Conservation (phyloP, 164 flowering plant species). For the Annona cherimola region DNA sequence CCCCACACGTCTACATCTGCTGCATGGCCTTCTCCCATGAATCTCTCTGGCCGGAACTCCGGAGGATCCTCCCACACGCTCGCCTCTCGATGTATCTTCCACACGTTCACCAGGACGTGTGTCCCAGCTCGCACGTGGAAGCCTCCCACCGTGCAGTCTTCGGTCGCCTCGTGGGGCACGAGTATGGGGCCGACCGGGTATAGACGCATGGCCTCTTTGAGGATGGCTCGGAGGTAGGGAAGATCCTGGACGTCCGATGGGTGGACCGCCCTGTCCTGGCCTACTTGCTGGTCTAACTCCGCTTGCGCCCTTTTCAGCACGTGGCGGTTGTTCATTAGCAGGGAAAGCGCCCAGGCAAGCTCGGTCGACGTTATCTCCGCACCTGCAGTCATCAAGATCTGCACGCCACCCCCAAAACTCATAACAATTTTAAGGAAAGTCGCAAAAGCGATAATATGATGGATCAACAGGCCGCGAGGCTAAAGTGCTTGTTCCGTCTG, state of each 20-base stretch:
- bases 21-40: not conserved
- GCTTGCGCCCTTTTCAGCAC: not conserved
- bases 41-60: not conserved
- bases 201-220: constrained; percentile 27
- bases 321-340: constrained; percentile 1
- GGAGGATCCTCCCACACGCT: not conserved
- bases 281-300: not conserved
- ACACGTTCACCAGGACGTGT: not conserved
- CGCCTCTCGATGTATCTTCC: constrained; percentile 11
- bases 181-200: constrained; percentile 27
- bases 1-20: constrained; percentile 9
- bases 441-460: no score
- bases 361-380: constrained; percentile 35
- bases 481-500: no score
- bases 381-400: constrained; percentile 36
- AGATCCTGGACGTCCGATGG: constrained; percentile 21
- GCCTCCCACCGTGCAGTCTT: constrained; percentile 17
- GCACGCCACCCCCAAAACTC: not conserved
- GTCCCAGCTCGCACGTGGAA: constrained; percentile 4
- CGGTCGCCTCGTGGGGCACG: constrained; percentile 23
- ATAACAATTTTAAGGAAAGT: no score
- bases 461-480: no score
- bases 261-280: not conserved
- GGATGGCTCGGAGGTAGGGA: constrained; percentile 21
- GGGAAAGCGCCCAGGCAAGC: not conserved